Conservation (phyloP, 1,284 basidiomycete species). For the Ceratobasidium sp. region DNA sequence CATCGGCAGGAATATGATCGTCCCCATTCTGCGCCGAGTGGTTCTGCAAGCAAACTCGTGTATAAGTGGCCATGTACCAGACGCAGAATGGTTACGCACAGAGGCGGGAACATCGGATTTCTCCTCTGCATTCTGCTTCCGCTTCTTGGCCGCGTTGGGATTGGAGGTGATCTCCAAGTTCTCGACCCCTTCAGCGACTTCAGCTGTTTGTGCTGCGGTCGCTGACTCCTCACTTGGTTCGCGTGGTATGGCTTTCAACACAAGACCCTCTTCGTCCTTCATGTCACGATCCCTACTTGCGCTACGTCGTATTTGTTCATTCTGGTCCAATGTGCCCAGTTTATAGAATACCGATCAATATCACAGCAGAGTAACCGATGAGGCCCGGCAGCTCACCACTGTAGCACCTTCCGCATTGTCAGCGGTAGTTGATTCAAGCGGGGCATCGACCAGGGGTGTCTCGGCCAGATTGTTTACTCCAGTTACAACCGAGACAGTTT, state of each 20-base stretch:
- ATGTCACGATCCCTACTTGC: conserved; percentile 41
- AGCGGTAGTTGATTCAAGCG: conserved; percentile 27
- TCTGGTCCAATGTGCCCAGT: background rate
- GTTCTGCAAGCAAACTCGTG: background rate
- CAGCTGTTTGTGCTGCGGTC: conserved; percentile 10
- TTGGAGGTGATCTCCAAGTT: conserved; percentile 5
- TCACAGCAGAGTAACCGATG: background rate
- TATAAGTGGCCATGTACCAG: background rate
- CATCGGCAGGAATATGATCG: background rate
- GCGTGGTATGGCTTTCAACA: conserved; percentile 17
- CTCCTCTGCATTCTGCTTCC: background rate
- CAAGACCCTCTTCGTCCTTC: conserved; percentile 39
- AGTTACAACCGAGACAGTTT: conserved; percentile 36
- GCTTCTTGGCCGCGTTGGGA: conserved; percentile 3
- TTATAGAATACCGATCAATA: background rate
- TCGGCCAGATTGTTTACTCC: conserved; percentile 37
- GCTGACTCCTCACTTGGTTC: conserved; percentile 33
- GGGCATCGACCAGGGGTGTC: conserved; percentile 22
- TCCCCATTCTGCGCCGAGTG: background rate
- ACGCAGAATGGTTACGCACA: background rate
- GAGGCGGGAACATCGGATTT: background rate
- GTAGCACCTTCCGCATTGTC: conserved; percentile 10
- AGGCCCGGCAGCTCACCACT: background rate
- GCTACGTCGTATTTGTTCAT: conserved; percentile 34
- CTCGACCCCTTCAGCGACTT: conserved; percentile 29